These are phyloP conservation scores for Crassisporium funariophilum DNA, from an alignment of 768 basidiomycete species.

Conservation along the genomic window DNA sequence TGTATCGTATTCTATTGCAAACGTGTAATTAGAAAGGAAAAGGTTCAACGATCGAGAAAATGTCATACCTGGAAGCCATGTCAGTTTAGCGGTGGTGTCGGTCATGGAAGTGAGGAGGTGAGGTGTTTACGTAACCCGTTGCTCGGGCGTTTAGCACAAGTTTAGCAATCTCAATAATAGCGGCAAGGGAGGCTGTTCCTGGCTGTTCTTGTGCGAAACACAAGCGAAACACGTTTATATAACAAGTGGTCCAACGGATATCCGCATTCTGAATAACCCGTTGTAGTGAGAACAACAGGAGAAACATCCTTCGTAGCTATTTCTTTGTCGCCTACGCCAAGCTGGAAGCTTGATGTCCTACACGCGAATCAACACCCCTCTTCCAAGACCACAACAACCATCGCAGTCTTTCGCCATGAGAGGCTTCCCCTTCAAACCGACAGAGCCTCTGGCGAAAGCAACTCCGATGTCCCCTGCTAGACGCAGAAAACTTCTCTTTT, in stretches of 20 bases:
- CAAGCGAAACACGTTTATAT: too few relatives aligned
- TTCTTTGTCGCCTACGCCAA: too few relatives aligned
- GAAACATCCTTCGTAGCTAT: too few relatives aligned
- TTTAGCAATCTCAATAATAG: too few relatives aligned
- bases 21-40: background rate
- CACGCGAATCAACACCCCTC: conserved; percentile 10
- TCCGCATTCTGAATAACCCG: too few relatives aligned
- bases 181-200: too few relatives aligned
- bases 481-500: conserved; percentile 49
- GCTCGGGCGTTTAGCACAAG: too few relatives aligned
- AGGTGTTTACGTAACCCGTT: too few relatives aligned
- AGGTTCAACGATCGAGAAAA: background rate
- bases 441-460: conserved; percentile 13
- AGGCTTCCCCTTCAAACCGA: conserved; percentile 25
- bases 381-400: conserved; percentile 3
- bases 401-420: conserved; percentile 26
- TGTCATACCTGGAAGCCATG: conserved; percentile 55
- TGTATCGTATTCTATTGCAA: conserved; percentile 53
- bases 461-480: conserved; percentile 31
- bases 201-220: too few relatives aligned
- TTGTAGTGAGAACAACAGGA: too few relatives aligned
- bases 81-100: conserved; percentile 26
- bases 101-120: too few relatives aligned
- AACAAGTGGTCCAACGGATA: too few relatives aligned
- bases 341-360: conserved; percentile 25